Evolutionary conservation across 2,329 filamentous ascomycete species (phyloP), one percentile per base, ranked within the genome.

Genomic region (Fusarium falciforme): DNA sequence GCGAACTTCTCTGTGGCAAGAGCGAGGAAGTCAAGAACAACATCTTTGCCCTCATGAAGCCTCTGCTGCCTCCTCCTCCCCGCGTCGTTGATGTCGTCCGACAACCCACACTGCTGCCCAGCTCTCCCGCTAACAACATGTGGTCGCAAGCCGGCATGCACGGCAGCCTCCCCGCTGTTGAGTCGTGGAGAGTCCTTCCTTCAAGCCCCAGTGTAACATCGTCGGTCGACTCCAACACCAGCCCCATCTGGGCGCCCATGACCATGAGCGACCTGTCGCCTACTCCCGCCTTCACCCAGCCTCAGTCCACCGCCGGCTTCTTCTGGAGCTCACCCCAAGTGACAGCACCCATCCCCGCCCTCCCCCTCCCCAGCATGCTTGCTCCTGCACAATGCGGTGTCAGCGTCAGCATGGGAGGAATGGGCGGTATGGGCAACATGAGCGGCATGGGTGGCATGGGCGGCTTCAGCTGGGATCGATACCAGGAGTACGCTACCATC

Each of bases 1-100:
- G 96, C 73, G 96, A 99, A 86, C 89, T 99, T 76, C 91, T 98
- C 70, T 93, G 93, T 80, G 95, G 95, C 76, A 94, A 94, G 85
- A 95, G 94, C 81, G 95, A 98, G 77, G 95, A 98, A 78, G 96
- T 98, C 84, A 98, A 98, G 90, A 91, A 88, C 80, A 92, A 90
- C 82, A 93, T 99, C 85, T 89, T 93, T 87, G 90, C 89, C 78
- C 88, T 98, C 80, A 95, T 98, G 87, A 93, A 95, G 83, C 91
- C 97, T 66, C 89, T 98, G 74, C 90, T 97, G 70, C 95, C 93
- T 60, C 92, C 94, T 68, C 95, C 95, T 77, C 96, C 95, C 61
- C 93, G 94, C 82, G 91, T 97, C 76, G 91, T 98, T 82, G 95
- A 98, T 82, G 91, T 97, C 76, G 91, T 98, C 80, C 93, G 94